These are phyloP conservation scores for Fusarium siculi DNA, from an alignment of 2,329 filamentous ascomycete species.

Conservation along the genomic window DNA sequence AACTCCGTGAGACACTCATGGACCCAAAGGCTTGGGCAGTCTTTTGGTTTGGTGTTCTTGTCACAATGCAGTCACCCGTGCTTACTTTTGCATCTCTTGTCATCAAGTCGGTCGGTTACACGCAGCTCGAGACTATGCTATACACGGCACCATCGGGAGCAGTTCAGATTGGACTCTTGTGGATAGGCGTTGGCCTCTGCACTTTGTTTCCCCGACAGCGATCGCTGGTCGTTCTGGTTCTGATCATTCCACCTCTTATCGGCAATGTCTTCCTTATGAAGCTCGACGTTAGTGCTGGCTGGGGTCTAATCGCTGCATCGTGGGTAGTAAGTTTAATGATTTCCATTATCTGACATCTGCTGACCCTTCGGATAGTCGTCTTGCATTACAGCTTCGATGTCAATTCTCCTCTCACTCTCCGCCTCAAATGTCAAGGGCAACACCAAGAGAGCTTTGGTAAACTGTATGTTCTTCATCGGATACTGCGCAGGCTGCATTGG, in stretches of 20 bases:
- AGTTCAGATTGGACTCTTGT: background rate
- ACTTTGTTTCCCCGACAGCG: background rate
- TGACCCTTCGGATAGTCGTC: background rate
- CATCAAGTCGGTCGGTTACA: background rate
- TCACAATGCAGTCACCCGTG: background rate
- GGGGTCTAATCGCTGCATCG: background rate
- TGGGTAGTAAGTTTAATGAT: background rate
- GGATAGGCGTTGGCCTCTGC: background rate
- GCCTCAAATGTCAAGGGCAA: background rate
- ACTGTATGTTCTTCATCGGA: conserved; percentile 2
- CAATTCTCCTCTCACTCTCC: background rate
- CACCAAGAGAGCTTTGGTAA: background rate
- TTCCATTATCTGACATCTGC: background rate
- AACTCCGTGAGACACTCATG: background rate
- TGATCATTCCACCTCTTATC: background rate
- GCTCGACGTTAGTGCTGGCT: background rate
- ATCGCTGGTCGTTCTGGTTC: background rate
- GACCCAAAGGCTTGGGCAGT: background rate
- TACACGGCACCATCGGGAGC: background rate
- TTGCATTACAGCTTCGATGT: background rate
- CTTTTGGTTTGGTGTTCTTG: background rate
- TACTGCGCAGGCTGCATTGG: background rate
- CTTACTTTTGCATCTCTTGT: background rate
- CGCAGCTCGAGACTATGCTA: background rate
- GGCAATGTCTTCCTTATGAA: background rate